Conservation (phyloP, 2,329 filamentous ascomycete genomes). For the Diplodia sapinea region DNA sequence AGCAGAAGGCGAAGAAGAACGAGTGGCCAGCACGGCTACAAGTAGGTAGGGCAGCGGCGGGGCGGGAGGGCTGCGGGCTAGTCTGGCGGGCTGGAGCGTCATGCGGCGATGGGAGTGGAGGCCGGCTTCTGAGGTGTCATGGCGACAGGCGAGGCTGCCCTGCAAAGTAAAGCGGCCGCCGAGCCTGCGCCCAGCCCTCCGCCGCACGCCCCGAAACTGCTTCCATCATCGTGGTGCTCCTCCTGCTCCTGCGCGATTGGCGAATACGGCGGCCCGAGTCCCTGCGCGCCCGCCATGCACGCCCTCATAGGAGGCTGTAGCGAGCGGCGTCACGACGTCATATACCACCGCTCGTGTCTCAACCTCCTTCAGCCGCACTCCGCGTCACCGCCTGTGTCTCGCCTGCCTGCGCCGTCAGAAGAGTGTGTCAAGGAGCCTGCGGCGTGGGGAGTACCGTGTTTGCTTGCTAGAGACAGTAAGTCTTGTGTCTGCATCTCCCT, state of each 20-base stretch:
- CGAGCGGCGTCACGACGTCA: conserved; percentile 15
- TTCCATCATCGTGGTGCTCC: not conserved
- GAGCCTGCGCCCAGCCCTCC: conserved; percentile 12
- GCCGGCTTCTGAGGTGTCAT: conserved; percentile 16
- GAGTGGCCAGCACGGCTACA: conserved; percentile 23
- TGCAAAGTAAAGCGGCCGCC: conserved; percentile 12
- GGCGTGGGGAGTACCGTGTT: conserved; percentile 2
- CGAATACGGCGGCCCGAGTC: not conserved
- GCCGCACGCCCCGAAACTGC: not conserved
- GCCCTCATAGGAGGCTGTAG: conserved; percentile 2
- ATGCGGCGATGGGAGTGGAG: conserved; percentile 6
- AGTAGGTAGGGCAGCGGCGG: conserved; percentile 14
- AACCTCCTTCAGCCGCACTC: conserved; percentile 7
- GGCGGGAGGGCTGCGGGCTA: conserved; percentile 8
- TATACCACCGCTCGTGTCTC: not conserved
- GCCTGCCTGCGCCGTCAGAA: conserved; percentile 1
- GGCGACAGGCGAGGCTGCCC: not conserved
- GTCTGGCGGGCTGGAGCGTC: conserved; percentile 20
- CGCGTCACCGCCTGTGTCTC: not conserved
- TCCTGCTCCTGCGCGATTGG: not conserved
- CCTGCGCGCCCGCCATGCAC: conserved; percentile 17
- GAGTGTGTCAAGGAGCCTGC: not conserved
- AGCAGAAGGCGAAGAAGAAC: not conserved
- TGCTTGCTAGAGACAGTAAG: conserved; percentile 10
- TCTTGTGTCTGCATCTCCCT: not conserved